Base-by-base conservation (phyloP, 2,329 filamentous ascomycete species). In the Xylaria sp. region DNA sequence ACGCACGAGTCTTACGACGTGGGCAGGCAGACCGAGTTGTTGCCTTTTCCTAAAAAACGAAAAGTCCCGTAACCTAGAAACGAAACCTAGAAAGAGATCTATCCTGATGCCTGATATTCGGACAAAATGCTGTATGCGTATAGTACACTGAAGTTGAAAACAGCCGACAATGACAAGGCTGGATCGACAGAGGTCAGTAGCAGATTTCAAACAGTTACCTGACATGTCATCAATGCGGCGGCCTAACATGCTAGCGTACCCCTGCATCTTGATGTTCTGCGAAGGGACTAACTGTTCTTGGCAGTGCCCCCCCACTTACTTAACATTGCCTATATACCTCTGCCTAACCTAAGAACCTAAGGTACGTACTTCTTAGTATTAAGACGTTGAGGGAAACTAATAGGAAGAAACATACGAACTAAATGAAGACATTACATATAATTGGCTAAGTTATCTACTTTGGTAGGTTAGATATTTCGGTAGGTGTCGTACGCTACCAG, bases 91-190 rank as follows among this genome's bases (percentile, higher is more conserved):
- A 61, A 67, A 56, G 44, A 61, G 34, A 66, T 58, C n/a, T 57
- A 63, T 68, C 62, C 46, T 68, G 68, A 61, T 70, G 68, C 68
- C 68, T 70, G 56, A 32, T 61, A 62, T 20, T 58, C 39, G 32
- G 44, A 61, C 39, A 56, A 28, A 28, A 23, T 25, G 34, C 23
- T 18, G 41, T 37, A 34, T 9, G 9, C 32, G 5, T 7, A 37
- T 37, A 37, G 34, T 37, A 37, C 34, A 37, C 15, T 12, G 5
- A n/a, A 13, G 55, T 18, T 8, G 23, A 63, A 57, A 46, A 41
- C 23, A 52, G 39, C 32, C 13, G 66, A 32, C 52, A 44, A 65
- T 48, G 68, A 58, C 57, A 50, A 70, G 61, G 65, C 44, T 44
- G 46, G 60, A 70, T 70, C 50, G 32, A 59, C 54, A 50, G 28